Evolutionary conservation across 257 asterid species (phyloP), one percentile per base, ranked within the genome.

Genomic region (Solanum lycopersicoides): DNA sequence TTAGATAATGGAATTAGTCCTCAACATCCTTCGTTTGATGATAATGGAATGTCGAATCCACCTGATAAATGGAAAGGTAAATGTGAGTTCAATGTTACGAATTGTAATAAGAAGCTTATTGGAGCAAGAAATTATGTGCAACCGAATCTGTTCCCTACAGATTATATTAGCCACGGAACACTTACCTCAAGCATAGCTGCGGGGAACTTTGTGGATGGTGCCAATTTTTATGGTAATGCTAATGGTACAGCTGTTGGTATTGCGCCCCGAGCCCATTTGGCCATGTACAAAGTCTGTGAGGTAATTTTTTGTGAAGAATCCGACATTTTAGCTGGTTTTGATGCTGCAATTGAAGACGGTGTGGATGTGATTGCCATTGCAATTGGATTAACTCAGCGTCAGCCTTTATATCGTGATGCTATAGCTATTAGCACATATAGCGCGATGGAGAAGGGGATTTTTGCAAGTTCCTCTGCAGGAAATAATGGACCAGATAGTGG

Each of bases 341-440:
- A 86, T 12, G 45, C 85, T 13, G 88, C 88, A 15, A 86, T 86
- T 30, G 88, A 53, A 30, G 88, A 86, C 12, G 85, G 85, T 21
- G 88, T 86, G 37, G 88, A 86, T 23, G 56, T 86, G 50, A n/a
- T 86, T 73, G 75, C 85, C 65, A 45, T 47, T 42, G 74, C 88
- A 12, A 13, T 86, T 6, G 85, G 65, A 10, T 68, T 6, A 20
- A 12, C 15, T 12, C 15, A 3, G 5, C 50, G 18, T 4, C 53
- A 45, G 53, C 83, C 84, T 25, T 74, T 86, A 10, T 74, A 74
- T 44, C 18, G n/a, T 73, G 84, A 74, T 73, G 8, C 15, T 23
- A 47, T 74, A 9, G 83, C 88, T 13, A 13, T 73, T 37, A 84
- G 88, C 4, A 59, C 42, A 4, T 86, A 71, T 86, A 47, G 88